These are phyloP conservation scores for Populus tremula DNA, from an alignment of 345 rosid species.

Conservation along the genomic window DNA sequence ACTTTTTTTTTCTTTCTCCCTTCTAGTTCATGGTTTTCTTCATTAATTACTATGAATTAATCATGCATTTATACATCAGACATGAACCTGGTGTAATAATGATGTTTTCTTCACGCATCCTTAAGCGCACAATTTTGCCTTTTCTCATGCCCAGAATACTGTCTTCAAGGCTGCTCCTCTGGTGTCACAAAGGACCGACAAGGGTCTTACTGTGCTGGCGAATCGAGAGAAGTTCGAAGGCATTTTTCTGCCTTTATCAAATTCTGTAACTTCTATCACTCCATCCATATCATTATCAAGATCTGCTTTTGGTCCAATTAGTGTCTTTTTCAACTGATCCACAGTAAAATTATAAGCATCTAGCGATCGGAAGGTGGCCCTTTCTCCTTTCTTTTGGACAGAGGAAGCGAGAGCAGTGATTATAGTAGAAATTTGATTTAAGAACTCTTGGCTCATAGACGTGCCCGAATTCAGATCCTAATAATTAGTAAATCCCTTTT, in stretches of 20 bases:
- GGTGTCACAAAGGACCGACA: neutral
- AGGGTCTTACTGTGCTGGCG: neutral
- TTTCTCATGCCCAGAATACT: neutral
- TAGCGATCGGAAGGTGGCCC: neutral
- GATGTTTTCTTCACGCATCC: neutral
- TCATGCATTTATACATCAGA: neutral
- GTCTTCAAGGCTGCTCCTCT: neutral
- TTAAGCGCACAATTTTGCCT: neutral
- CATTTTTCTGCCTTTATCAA: neutral
- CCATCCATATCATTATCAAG: neutral
- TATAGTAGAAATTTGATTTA: neutral
- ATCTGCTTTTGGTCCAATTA: neutral
- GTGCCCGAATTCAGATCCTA: neutral
- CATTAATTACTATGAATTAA: too few relatives aligned
- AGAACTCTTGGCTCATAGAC: neutral
- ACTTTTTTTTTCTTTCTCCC: too few relatives aligned
- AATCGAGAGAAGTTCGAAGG: neutral
- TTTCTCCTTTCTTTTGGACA: neutral
- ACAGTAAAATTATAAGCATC: neutral
- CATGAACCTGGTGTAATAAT: neutral
- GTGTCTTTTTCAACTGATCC: neutral
- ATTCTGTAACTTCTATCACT: neutral
- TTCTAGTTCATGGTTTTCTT: too few relatives aligned
- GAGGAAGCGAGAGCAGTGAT: neutral
- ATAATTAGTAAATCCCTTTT: neutral